These are phyloP conservation scores for Clarireedia hainanense DNA, from an alignment of 2,329 filamentous ascomycete genomes.

Conservation along the genomic window DNA sequence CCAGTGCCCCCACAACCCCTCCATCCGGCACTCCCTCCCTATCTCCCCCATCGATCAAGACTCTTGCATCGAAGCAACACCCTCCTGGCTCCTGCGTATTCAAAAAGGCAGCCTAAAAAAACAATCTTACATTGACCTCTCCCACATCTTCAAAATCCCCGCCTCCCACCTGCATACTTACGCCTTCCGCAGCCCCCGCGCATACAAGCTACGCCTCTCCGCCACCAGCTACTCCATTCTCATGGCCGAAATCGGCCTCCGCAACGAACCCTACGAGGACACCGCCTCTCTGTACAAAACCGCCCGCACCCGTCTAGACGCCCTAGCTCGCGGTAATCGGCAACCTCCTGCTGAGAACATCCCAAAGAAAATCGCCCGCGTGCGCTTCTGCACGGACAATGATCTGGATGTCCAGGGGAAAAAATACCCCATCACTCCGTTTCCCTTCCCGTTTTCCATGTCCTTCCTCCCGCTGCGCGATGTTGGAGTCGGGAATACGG, in stretches of 20 bases:
- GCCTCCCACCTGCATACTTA: conserved; percentile 3
- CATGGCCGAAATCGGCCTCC: conserved; percentile 4
- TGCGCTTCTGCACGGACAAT: not conserved
- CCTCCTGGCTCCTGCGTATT: conserved; percentile 11
- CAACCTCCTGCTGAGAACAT: not conserved
- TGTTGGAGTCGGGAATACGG: too few relatives aligned
- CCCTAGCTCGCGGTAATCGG: not conserved
- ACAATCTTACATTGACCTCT: conserved; percentile 15
- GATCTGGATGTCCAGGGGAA: not conserved
- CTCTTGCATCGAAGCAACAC: not conserved
- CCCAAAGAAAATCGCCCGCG: not conserved
- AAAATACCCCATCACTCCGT: not conserved
- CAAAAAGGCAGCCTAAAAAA: conserved; percentile 13
- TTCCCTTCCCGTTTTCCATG: not conserved
- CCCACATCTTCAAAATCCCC: conserved; percentile 13
- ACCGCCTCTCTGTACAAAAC: conserved; percentile 3
- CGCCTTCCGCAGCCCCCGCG: not conserved
- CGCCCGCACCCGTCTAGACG: not conserved
- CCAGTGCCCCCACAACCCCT: not conserved
- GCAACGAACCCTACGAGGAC: conserved; percentile 6
- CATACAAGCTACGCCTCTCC: conserved; percentile 9
- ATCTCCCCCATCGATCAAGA: conserved; percentile 9
- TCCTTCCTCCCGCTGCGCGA: too few relatives aligned
- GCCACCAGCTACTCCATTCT: conserved; percentile 10
- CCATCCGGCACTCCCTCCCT: conserved; percentile 9